Evolutionary conservation across 192 early-diverging fungal genomes (phyloP).

Genomic region (Geranomyces variabilis): DNA sequence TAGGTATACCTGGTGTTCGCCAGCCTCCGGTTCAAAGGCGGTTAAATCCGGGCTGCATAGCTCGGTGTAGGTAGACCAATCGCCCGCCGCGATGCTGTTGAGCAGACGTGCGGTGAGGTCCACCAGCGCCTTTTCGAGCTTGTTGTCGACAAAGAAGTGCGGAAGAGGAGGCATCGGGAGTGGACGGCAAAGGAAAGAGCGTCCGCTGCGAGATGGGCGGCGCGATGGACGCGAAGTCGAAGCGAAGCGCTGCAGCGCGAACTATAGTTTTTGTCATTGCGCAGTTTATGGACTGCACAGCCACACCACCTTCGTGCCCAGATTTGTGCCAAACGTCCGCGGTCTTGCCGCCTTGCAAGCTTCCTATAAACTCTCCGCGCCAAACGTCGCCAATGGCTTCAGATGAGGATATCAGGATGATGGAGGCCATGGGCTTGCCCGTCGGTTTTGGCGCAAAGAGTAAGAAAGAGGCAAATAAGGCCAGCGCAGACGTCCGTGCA

Average conservation of each 20-base stretch:
- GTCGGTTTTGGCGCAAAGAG: constrained; percentile 35
- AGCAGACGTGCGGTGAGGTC: constrained; percentile 40
- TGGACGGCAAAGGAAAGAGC: too few species aligned
- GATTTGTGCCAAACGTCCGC: too few species aligned
- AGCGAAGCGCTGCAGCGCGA: too few species aligned
- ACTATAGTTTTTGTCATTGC: too few species aligned
- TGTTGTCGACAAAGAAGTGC: constrained; percentile 21
- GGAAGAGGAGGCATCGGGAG: constrained; percentile 27
- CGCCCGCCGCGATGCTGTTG: constrained; percentile 38
- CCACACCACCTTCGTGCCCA: too few species aligned
- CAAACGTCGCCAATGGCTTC: background rate
- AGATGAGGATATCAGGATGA: constrained; percentile 38
- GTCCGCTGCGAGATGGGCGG: too few species aligned
- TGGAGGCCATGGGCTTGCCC: constrained; percentile 43
- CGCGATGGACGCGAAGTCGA: too few species aligned
- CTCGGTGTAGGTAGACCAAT: constrained; percentile 45
- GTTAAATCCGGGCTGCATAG: constrained; percentile 41
- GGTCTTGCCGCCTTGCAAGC: too few species aligned
- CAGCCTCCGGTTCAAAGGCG: constrained; percentile 50
- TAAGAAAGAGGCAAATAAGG: background rate
- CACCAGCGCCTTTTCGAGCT: constrained; percentile 28
- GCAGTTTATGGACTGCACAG: too few species aligned
- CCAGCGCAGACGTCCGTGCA: background rate
- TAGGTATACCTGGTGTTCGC: constrained; percentile 28
- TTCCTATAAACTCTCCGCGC: too few species aligned